phyloP scores from a whole-genome alignment of 2,329 filamentous ascomycete species.

The Microsporum audouinii region DNA sequence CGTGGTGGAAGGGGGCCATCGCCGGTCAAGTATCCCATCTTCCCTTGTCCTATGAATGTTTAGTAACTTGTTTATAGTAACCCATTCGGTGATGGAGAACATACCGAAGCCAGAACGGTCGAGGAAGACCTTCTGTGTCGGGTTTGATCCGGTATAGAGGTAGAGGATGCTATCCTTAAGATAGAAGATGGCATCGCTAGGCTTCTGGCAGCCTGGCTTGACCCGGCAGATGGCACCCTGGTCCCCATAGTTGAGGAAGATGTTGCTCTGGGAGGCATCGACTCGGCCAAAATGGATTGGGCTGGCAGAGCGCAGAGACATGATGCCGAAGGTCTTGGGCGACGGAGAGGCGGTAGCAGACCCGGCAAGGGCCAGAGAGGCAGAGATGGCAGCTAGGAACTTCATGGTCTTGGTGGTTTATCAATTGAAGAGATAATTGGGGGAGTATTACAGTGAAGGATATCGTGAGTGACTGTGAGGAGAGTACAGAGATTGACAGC shows the following conservation, averaged over 20 bases:
- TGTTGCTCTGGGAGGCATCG: background rate
- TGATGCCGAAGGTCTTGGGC: background rate
- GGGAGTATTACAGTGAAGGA: background rate
- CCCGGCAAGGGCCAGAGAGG: background rate
- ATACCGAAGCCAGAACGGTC: conserved; percentile 1
- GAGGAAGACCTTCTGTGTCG: background rate
- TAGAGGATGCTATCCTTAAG: background rate
- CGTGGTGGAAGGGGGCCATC: background rate
- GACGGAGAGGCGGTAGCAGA: background rate
- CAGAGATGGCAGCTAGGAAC: background rate
- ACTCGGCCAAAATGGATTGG: background rate
- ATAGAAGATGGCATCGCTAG: background rate
- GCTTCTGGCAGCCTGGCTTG: background rate
- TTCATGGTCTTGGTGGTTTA: background rate
- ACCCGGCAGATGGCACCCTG: background rate
- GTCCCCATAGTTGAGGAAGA: background rate
- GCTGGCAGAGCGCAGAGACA: background rate
- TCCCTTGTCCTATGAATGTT: background rate
- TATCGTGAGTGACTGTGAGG: background rate
- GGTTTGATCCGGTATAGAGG: background rate
- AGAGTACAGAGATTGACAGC: background rate
- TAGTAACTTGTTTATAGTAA: background rate
- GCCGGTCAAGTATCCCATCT: background rate
- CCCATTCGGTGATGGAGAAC: background rate
- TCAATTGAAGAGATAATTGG: too few relatives aligned